Evolutionary conservation across 1,284 basidiomycete species (phyloP), one percentile per base, ranked within the genome.

Genomic region (Cryptococcus depauperatus): DNA sequence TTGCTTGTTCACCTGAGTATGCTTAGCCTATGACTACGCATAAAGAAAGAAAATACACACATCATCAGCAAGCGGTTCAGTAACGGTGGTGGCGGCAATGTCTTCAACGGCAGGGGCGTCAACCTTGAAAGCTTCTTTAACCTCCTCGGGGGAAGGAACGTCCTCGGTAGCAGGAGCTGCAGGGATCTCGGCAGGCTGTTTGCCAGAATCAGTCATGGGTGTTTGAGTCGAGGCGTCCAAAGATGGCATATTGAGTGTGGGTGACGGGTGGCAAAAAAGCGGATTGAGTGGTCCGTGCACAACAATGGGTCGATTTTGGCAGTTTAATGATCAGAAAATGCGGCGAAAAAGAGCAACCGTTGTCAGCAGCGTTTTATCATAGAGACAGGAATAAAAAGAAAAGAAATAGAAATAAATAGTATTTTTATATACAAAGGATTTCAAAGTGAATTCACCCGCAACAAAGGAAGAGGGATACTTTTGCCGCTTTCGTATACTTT

Each of bases 281-380:
- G 13, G 37, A 8, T 42, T 29, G 38, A 16, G 27, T 11, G n/a
- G n/a, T 25, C 23, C 34, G 33, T 47, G 48, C 35, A 32, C 41
- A 23, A 42, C 35, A 37, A 44, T 9, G 48, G 32, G 38, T 46
- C 37, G 22, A 48, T 33, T 32, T 50, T 44, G 22, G 41, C 35
- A 29, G 44, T 35, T 22, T 46, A 21, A 22, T 34, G 43, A 49
- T 87, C 79, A 52, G 86, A 74, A 43, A 79, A 75, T 59, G 83
- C 84, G 37, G 83, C 68, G 61, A 87, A 14, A 33, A 33, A n/a
- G 32, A 33, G n/a, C n/a, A 14, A 18, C n/a, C 19, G 32, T 33
- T 14, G 32, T 33, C 32, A 33, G 32, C 32, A 32, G 11, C 18
- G 26, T 23, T 21, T 10, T 29, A 32, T 11, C 29, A 39, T 19